Base-by-base conservation (phyloP, 371 early-diverging fungal genomes). In the Apophysomyces trapeziformis region DNA sequence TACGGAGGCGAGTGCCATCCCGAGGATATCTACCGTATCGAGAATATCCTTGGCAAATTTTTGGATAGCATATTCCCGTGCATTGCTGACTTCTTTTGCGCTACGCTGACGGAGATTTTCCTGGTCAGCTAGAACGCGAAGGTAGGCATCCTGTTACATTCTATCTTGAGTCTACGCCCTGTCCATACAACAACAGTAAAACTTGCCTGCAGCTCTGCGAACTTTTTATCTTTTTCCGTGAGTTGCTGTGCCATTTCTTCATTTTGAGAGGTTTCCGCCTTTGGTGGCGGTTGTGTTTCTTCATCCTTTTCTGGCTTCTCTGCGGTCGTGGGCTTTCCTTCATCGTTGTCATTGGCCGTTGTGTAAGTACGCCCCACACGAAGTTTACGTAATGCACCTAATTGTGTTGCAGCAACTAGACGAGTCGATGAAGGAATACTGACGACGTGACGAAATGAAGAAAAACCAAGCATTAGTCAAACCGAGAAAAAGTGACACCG, bases 11-110 rank as follows among this genome's bases (percentile, higher is more conserved):
- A 97, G 74, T 4, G 97, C 97, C 67, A 96, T 69, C 35, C 72
- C 76, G 50, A 97, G 83, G 21, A 95, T 87, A 73, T 97, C 97
- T n/a, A 90, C 90, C 0, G 92, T 90, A 16, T 88, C 87, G 11
- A 97, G 75, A 39, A 97, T 76, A 71, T 97, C 96, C 75, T 94
- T 96, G 68, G 95, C 95, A 72, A 97, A 97, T 77, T 92, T 92
- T 74, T 91, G 91, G 66, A 95, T 93, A 1, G 95, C 91, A 77
- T 87, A 95, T 8, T 85, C 78, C 59, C 87, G 80, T 38, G 92
- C 83, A 43, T 85, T 82, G 39, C 90, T 89, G 7, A 94, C 80
- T 71, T 97, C 96, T 63, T 84, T 85, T 64, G 85, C 80, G 37
- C 89, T 87, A 38, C 96, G 90, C 57, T 83, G 83, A 44, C 96